Conservation (phyloP, 768 basidiomycete genomes). For the Pulveroboletus sp. region DNA sequence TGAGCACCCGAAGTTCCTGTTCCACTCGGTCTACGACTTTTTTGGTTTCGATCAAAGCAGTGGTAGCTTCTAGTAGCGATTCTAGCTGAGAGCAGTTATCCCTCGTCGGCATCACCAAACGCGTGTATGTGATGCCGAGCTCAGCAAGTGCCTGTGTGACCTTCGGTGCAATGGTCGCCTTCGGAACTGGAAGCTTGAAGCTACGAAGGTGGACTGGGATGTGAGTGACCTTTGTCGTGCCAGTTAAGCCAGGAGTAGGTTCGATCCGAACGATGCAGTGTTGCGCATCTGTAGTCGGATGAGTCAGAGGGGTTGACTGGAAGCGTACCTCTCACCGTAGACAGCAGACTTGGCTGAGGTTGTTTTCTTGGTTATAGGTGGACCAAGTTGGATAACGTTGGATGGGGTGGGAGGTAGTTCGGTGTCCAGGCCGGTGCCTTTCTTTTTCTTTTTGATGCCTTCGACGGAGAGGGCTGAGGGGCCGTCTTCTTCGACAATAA, state of each 20-base stretch:
- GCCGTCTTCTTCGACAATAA: conserved; percentile 60
- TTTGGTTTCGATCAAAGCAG: conserved; percentile 82
- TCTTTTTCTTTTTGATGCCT: conserved; percentile 53
- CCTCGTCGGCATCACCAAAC: conserved; percentile 92
- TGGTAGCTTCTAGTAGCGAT: conserved; percentile 64
- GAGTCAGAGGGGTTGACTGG: conserved; percentile 6
- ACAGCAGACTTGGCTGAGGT: conserved; percentile 53
- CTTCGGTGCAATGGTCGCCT: conserved; percentile 67
- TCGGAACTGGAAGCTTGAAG: conserved; percentile 77
- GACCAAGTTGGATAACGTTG: conserved; percentile 36
- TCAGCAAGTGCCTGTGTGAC: conserved; percentile 74
- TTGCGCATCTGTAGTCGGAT: conserved; percentile 46
- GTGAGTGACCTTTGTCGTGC: conserved; percentile 67
- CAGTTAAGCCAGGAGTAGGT: conserved; percentile 35
- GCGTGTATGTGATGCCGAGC: conserved; percentile 63
- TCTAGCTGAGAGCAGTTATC: conserved; percentile 75
- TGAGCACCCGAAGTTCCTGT: conserved; percentile 73
- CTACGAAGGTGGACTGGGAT: conserved; percentile 81
- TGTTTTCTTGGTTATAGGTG: conserved; percentile 32
- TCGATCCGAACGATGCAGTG: conserved; percentile 76
- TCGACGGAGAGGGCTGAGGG: conserved; percentile 44
- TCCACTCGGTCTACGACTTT: conserved; percentile 81
- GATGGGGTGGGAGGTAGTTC: conserved; percentile 33
- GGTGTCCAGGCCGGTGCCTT: conserved; percentile 23
- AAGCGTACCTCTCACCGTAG: conserved; percentile 43